These are phyloP conservation scores for Kwoniella shandongensis DNA, from an alignment of 768 basidiomycete species.

Conservation along the genomic window DNA sequence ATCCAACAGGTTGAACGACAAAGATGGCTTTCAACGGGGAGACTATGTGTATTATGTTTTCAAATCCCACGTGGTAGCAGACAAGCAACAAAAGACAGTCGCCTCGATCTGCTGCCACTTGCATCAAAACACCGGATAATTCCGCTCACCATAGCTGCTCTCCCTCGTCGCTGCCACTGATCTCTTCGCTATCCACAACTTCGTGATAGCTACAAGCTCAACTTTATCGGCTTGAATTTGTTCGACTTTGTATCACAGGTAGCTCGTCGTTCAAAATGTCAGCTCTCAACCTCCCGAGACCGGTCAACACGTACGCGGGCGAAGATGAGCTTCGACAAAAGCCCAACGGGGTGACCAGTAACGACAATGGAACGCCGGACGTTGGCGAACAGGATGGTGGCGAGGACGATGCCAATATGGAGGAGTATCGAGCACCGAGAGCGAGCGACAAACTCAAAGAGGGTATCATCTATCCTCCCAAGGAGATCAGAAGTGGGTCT, in stretches of 20 bases:
- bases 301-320: slow-evolving; percentile 45
- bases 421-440: slow-evolving; percentile 53
- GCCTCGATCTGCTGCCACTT: slow-evolving; percentile 20
- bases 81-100: slow-evolving; percentile 20
- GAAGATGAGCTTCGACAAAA: slow-evolving; percentile 42
- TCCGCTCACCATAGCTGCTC: background rate
- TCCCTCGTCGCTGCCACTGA: background rate
- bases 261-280: slow-evolving; percentile 30
- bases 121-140: background rate
- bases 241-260: background rate
- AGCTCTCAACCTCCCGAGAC: slow-evolving; percentile 49
- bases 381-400: slow-evolving; percentile 36
- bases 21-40: slow-evolving; percentile 21
- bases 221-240: too few species aligned
- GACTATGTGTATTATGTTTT: background rate
- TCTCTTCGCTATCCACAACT: background rate
- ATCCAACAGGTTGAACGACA: background rate
- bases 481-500: slow-evolving; percentile 83
- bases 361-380: slow-evolving; percentile 33
- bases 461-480: slow-evolving; percentile 91
- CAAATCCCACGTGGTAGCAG: slow-evolving; percentile 8
- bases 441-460: slow-evolving; percentile 63
- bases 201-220: too few species aligned
- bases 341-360: slow-evolving; percentile 21
- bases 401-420: slow-evolving; percentile 56